Evolutionary conservation across 257 asterid species (phyloP).

Genomic region (Ehretia macrophylla): DNA sequence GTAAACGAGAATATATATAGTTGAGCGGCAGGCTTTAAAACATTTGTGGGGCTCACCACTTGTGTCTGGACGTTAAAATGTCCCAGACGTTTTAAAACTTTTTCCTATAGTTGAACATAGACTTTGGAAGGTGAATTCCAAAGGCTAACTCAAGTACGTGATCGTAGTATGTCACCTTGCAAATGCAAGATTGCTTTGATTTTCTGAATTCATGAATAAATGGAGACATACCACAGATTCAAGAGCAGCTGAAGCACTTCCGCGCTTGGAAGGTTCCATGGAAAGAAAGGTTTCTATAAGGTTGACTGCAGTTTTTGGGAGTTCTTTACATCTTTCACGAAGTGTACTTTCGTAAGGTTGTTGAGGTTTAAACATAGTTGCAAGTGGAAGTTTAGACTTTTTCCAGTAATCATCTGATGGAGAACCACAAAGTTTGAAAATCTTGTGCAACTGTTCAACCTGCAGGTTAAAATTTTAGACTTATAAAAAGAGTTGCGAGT

Average conservation of each 20-base stretch:
- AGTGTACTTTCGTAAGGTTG: constrained; percentile 73
- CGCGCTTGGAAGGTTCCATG: constrained; percentile 66
- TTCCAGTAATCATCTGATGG: constrained; percentile 9
- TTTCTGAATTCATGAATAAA: background rate
- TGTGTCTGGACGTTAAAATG: too few species aligned
- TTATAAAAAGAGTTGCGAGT: background rate
- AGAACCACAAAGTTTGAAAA: constrained; percentile 9
- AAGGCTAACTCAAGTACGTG: too few species aligned
- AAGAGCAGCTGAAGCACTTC: constrained; percentile 72
- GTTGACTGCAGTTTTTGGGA: constrained; percentile 61
- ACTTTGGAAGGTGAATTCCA: background rate
- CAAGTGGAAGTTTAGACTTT: constrained; percentile 8
- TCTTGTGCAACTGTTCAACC: constrained; percentile 11
- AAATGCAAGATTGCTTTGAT: too few species aligned
- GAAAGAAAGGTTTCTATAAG: constrained; percentile 71
- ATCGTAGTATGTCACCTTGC: too few species aligned
- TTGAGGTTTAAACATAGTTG: constrained; percentile 23
- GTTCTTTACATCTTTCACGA: constrained; percentile 71
- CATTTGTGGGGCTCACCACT: too few species aligned
- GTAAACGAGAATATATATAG: too few species aligned
- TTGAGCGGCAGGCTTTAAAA: too few species aligned
- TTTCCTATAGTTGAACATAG: too few species aligned
- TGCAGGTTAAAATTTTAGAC: constrained; percentile 7
- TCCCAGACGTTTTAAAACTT: too few species aligned
- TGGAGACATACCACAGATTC: constrained; percentile 51